phyloP scores from a whole-genome alignment of 1,284 basidiomycete species.

The Polyporus tsugae region DNA sequence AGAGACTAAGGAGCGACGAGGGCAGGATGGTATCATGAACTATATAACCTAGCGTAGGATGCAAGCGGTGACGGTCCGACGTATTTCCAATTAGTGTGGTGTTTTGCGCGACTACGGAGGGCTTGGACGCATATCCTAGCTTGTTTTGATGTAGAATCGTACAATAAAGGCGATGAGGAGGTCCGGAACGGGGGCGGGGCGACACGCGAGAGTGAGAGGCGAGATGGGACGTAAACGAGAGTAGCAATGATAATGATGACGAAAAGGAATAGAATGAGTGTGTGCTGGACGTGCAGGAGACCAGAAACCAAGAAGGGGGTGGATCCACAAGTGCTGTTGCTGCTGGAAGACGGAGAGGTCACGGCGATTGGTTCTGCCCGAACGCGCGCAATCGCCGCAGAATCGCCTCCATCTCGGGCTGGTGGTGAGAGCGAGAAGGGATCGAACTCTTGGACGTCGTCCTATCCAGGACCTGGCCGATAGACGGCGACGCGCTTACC shows the following conservation, averaged over 20 bases:
- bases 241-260: neutral
- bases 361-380: constrained; percentile 24
- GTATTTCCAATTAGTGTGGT: constrained; percentile 1
- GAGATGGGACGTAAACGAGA: neutral
- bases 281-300: neutral
- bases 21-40: constrained; percentile 2
- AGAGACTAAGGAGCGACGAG: constrained; percentile 7
- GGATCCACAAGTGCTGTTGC: neutral
- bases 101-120: neutral
- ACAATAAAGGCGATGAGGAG: neutral
- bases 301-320: neutral
- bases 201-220: neutral
- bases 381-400: constrained; percentile 38
- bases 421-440: constrained; percentile 12
- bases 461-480: constrained; percentile 43
- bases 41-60: constrained; percentile 4
- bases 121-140: neutral
- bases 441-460: constrained; percentile 16
- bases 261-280: neutral
- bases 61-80: neutral
- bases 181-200: too few species aligned
- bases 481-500: constrained; percentile 40
- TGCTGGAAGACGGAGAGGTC: neutral
- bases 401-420: constrained; percentile 39
- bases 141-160: neutral